These are phyloP conservation scores for Mortierella polycephala DNA, from an alignment of 371 early-diverging fungal species.

Conservation along the genomic window DNA sequence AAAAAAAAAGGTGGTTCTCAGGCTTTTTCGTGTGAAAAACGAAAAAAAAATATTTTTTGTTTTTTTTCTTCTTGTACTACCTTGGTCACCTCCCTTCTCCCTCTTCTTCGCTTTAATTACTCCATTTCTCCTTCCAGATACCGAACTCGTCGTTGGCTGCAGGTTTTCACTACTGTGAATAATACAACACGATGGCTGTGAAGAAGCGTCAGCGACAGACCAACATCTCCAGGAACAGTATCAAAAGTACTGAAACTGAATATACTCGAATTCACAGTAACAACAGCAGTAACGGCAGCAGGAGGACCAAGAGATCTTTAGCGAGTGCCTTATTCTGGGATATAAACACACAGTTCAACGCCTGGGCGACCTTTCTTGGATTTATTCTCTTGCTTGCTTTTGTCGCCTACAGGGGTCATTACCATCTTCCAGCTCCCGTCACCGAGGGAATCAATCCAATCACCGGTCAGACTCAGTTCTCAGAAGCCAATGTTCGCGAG, in stretches of 20 bases:
- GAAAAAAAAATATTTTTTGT: slow-evolving; percentile 1
- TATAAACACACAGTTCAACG: not conserved
- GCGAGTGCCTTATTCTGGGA: no score
- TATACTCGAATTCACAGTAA: no score
- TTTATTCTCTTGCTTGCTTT: slow-evolving; percentile 23
- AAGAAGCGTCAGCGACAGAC: no score
- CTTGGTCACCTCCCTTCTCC: not conserved
- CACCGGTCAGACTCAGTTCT: slow-evolving; percentile 60
- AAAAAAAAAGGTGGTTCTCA: no score
- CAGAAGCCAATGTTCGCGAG: slow-evolving; percentile 65
- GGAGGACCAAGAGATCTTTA: no score
- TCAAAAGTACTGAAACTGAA: no score
- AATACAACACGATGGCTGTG: no score
- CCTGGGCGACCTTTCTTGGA: slow-evolving; percentile 10
- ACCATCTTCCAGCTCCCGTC: slow-evolving; percentile 40
- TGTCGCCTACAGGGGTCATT: slow-evolving; percentile 57
- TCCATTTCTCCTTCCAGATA: not conserved
- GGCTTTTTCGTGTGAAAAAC: no score
- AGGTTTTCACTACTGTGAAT: no score
- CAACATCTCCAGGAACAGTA: no score
- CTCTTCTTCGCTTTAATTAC: not conserved
- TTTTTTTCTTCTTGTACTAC: slow-evolving; percentile 4
- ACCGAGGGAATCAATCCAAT: slow-evolving; percentile 23
- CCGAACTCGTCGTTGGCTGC: no score
- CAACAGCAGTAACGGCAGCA: no score